These are phyloP conservation scores for Dioscorea cayenensis DNA, from an alignment of 116 monocot species.

Conservation along the genomic window DNA sequence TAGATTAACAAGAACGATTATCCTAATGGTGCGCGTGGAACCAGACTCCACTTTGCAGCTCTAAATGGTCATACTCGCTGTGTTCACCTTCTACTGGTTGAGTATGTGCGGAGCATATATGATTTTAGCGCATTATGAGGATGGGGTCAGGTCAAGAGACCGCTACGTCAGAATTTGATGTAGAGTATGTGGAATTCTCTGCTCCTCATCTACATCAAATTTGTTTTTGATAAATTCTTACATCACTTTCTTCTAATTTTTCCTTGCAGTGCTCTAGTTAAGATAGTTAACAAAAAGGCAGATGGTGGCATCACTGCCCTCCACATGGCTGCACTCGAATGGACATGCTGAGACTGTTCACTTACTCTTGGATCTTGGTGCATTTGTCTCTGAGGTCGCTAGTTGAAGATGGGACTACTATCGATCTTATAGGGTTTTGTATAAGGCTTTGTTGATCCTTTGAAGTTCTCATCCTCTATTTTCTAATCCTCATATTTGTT, in stretches of 20 bases:
- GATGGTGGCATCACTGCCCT: conserved; percentile 96
- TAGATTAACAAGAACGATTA: conserved; percentile 94
- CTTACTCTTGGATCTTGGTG: conserved; percentile 84
- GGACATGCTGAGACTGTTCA: conserved; percentile 78
- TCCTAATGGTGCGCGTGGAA: conserved; percentile 89
- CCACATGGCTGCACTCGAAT: conserved; percentile 95
- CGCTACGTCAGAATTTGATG: conserved; percentile 47
- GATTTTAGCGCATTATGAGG: conserved; percentile 53
- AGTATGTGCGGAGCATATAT: conserved; percentile 75
- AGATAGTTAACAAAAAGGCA: conserved; percentile 63
- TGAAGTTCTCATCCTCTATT: not conserved
- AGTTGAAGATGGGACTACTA: conserved; percentile 85
- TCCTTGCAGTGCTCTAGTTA: conserved; percentile 41
- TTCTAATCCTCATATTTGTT: not conserved
- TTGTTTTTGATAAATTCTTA: not conserved
- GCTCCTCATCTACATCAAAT: not conserved
- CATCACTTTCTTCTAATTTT: conserved; percentile 4
- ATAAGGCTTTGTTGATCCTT: not conserved
- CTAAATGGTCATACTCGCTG: conserved; percentile 84
- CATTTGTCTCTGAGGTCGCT: conserved; percentile 61
- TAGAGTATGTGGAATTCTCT: conserved; percentile 30
- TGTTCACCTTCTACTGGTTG: conserved; percentile 75
- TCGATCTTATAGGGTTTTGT: conserved; percentile 91
- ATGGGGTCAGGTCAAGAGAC: conserved; percentile 20
- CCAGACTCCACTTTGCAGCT: conserved; percentile 88